Evolutionary conservation across 208 protist species (phyloP), one percentile per base, ranked within the genome.

Genomic region (Acanthamoeba healyi): DNA sequence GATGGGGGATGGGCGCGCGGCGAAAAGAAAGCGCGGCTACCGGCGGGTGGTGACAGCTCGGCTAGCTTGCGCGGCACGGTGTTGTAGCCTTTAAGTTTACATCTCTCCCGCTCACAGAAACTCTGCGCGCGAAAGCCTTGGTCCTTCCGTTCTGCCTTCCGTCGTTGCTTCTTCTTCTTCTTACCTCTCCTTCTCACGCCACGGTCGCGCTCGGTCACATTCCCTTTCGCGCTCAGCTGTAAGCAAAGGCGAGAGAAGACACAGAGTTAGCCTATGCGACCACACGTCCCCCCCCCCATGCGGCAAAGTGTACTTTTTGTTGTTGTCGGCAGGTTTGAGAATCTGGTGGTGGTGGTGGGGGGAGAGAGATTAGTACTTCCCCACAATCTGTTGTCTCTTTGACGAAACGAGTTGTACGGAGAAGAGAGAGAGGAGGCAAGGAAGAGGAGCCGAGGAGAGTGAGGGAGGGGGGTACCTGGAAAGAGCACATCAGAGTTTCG

Each of bases 401-500:
- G 54, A 5, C 24, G n/a, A 14, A 2, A 26, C 77, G n/a, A 72
- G 42, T 4, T 7, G n/a, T 42, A 70, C 40, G 5, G 9, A 89
- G 49, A 10, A 5, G 4, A 7, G 38, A 24, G 49, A n/a, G 56
- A 24, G 26, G 29, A 24, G 36, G 26, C 5, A 63, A 40, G 49
- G 84, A 49, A 44, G 42, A 29, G 29, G 32, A 91, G 29, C n/a
- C n/a, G n/a, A n/a, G n/a, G n/a, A n/a, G n/a, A n/a, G n/a, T n/a
- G n/a, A n/a, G 56, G 19, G 26, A 26, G 14, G 36, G 15, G 17
- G 12, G n/a, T 70, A 99, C 98, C 96, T 99, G 98, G 96, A 99
- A 99, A 15, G 99, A 99, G 94, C 99, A 99, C 88, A 99, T 98
- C 0, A 99, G 96, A 6, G 98, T 98, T 63, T 99, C 98, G 92